A percentile compares a stretch with the other conserved stretches of the same genome.
Conservation (phyloP, 176 grass and related monocot species). For the Poa annua region DNA sequence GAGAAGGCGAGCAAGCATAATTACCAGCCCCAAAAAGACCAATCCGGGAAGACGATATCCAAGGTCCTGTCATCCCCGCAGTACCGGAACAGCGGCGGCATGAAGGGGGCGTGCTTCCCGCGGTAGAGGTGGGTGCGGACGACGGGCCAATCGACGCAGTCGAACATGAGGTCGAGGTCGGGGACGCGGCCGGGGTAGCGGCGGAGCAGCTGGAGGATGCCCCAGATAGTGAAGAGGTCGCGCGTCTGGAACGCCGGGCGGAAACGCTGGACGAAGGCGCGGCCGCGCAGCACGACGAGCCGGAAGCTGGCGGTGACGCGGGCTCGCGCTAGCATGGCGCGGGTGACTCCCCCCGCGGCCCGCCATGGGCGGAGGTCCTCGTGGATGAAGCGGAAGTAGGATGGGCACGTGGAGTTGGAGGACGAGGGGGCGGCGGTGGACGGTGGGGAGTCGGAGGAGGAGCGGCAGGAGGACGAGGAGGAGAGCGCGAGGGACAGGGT, state of each 20-base stretch:
- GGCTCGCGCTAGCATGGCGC: constrained; percentile 59
- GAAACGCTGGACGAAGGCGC: constrained; percentile 59
- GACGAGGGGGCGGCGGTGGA: neutral
- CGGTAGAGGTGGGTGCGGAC: constrained; percentile 52
- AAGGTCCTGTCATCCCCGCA: constrained; percentile 68
- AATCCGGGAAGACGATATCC: constrained; percentile 89
- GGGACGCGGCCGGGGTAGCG: constrained; percentile 76
- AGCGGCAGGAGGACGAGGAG: constrained; percentile 21
- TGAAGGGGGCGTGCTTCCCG: constrained; percentile 35
- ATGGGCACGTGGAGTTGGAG: constrained; percentile 59
- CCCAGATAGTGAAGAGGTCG: constrained; percentile 85
- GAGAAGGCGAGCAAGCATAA: constrained; percentile 1
- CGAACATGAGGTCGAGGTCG: constrained; percentile 97
- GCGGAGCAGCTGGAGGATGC: constrained; percentile 84
- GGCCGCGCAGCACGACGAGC: constrained; percentile 58
- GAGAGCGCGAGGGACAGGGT: constrained; percentile 42
- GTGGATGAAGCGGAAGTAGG: constrained; percentile 93
- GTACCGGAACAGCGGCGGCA: constrained; percentile 75
- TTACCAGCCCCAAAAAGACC: constrained; percentile 99
- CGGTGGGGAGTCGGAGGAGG: neutral
- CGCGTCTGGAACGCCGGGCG: constrained; percentile 67
- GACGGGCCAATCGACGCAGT: constrained; percentile 80
- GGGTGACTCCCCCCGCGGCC: constrained; percentile 63
- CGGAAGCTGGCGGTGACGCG: constrained; percentile 69
- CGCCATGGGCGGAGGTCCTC: constrained; percentile 91